Conservation (phyloP, 2,329 filamentous ascomycete genomes). For the Escovopsis weberi region DNA sequence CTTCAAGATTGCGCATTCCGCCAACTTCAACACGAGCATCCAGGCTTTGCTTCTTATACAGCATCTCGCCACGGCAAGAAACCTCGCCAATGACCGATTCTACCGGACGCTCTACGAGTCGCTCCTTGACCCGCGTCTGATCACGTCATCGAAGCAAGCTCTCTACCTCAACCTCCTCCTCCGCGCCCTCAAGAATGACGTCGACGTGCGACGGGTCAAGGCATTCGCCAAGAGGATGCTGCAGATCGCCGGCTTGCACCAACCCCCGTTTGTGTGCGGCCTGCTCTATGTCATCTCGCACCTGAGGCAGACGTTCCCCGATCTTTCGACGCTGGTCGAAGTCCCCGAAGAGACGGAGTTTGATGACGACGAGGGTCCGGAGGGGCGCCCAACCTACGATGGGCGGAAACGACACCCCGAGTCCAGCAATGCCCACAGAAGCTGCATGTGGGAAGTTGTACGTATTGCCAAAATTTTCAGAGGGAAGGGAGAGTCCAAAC, state of each 20-base stretch:
- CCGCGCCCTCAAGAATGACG: conserved; percentile 73
- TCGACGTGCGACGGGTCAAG: conserved; percentile 84
- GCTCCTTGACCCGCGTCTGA: conserved; percentile 73
- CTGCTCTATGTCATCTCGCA: conserved; percentile 82
- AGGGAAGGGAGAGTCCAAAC: background rate
- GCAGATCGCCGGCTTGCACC: conserved; percentile 75
- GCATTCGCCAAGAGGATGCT: conserved; percentile 90
- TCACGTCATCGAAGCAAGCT: conserved; percentile 85
- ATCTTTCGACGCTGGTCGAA: conserved; percentile 61
- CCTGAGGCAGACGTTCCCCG: conserved; percentile 64
- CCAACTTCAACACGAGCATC: conserved; percentile 97
- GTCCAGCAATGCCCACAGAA: conserved; percentile 82
- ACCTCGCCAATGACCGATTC: conserved; percentile 75
- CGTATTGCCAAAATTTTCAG: conserved; percentile 14
- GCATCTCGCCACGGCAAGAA: conserved; percentile 69
- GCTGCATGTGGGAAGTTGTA: conserved; percentile 85
- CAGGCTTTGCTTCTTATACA: conserved; percentile 92
- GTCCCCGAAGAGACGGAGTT: conserved; percentile 57
- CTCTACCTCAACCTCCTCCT: conserved; percentile 89
- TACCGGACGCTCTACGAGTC: conserved; percentile 95
- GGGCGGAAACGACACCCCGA: conserved; percentile 83
- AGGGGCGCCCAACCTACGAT: conserved; percentile 47
- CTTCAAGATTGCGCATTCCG: conserved; percentile 91
- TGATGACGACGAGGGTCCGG: conserved; percentile 47
- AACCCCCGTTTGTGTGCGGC: conserved; percentile 84